These are phyloP conservation scores for Candolleomyces aberdarensis DNA, from an alignment of 768 basidiomycete species.

Conservation along the genomic window DNA sequence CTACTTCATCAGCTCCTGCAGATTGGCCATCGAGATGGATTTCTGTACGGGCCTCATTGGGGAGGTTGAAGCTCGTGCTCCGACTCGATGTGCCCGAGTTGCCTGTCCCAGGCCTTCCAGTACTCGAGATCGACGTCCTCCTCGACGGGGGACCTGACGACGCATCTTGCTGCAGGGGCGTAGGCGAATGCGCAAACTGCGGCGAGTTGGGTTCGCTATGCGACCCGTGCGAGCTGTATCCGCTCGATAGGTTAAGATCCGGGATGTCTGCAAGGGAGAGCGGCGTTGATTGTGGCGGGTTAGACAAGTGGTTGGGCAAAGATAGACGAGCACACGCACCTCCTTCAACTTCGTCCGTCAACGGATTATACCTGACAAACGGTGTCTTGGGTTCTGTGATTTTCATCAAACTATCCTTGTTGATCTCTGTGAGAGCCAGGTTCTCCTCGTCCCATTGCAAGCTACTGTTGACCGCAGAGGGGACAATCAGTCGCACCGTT, in stretches of 20 bases:
- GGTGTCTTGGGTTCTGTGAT: slow-evolving; percentile 98
- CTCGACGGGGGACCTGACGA: slow-evolving; percentile 59
- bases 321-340: slow-evolving; percentile 45
- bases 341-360: slow-evolving; percentile 80
- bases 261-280: slow-evolving; percentile 66
- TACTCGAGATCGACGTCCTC: slow-evolving; percentile 69
- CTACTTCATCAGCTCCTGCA: slow-evolving; percentile 59
- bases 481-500: not conserved
- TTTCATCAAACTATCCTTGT: slow-evolving; percentile 97
- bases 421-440: slow-evolving; percentile 85
- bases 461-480: slow-evolving; percentile 39
- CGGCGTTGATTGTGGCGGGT: too few species aligned
- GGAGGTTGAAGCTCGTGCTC: slow-evolving; percentile 82
- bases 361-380: slow-evolving; percentile 87
- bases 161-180: slow-evolving; percentile 59
- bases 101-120: slow-evolving; percentile 44
- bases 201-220: slow-evolving; percentile 24
- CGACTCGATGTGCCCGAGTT: slow-evolving; percentile 63
- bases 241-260: slow-evolving; percentile 57
- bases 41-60: slow-evolving; percentile 61
- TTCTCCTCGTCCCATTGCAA: slow-evolving; percentile 97
- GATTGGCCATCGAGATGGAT: slow-evolving; percentile 56
- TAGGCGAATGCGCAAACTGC: slow-evolving; percentile 44
- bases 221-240: slow-evolving; percentile 29
- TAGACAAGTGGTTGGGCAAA: not conserved